Percentiles rank a stretch among this genome's conserved stretches.
Conservation (phyloP, 106 monocot genomes). For the Gastrodia elata region DNA sequence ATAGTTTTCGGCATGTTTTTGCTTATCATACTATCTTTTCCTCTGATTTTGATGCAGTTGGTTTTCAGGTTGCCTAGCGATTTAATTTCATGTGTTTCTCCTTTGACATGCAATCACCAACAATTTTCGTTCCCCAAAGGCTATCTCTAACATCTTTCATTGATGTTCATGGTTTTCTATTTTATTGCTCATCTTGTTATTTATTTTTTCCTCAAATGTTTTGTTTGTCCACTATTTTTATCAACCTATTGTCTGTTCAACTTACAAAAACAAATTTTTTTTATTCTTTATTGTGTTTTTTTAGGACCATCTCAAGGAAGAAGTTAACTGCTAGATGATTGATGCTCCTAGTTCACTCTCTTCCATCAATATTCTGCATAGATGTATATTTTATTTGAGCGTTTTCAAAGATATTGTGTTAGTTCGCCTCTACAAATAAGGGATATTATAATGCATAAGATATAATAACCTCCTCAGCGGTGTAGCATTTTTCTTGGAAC, state of each 20-base stretch:
- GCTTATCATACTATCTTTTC: no score
- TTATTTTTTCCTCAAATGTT: not conserved
- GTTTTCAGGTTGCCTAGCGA: not conserved
- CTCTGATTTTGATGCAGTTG: no score
- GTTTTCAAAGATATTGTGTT: no score
- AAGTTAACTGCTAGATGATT: not conserved
- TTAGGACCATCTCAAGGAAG: not conserved
- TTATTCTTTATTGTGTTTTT: not conserved
- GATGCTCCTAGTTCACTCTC: not conserved
- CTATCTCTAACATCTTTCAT: not conserved
- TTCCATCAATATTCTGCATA: not conserved
- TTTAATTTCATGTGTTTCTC: not conserved
- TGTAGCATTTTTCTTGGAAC: no score
- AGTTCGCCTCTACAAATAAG: no score
- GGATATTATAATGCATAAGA: no score
- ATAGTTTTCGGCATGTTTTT: no score
- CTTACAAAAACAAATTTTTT: not conserved
- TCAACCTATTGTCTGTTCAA: not conserved
- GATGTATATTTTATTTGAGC: no score
- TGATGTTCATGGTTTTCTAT: not conserved
- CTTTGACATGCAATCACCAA: not conserved
- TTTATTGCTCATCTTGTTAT: not conserved
- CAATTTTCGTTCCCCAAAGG: not conserved
- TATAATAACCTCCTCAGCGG: no score
- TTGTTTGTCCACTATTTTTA: not conserved